Evolutionary conservation across 768 basidiomycete genomes (phyloP).

Genomic region (Leucocoprinus leucothites): DNA sequence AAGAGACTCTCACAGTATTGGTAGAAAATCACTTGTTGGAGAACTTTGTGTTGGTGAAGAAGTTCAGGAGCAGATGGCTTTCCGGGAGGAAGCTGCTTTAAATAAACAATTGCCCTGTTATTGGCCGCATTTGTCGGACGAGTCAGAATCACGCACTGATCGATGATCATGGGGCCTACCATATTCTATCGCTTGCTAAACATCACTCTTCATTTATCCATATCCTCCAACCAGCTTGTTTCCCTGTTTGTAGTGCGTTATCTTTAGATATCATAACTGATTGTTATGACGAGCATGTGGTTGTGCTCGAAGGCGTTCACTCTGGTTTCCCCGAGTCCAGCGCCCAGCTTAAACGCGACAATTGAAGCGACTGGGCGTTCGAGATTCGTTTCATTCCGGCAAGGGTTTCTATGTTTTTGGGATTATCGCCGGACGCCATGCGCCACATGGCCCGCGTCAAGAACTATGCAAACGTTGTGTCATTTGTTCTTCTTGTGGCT

Average conservation of each 20-base stretch:
- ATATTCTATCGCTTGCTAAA: background rate
- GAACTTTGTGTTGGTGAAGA: background rate
- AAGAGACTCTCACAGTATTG: constrained; percentile 4
- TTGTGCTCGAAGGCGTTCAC: background rate
- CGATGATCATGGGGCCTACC: background rate
- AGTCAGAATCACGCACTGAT: too few relatives aligned
- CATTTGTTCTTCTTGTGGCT: too few relatives aligned
- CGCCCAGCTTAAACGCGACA: background rate
- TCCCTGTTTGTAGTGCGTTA: background rate
- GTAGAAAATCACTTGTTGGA: background rate
- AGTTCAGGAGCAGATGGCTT: background rate
- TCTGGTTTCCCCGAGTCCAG: background rate
- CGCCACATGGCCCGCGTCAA: background rate
- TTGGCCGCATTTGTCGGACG: constrained; percentile 1
- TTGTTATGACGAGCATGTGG: background rate
- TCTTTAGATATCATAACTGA: background rate
- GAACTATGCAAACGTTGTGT: background rate
- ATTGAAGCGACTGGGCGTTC: background rate
- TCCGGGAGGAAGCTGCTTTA: background rate
- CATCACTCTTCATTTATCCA: background rate
- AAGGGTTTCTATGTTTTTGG: background rate
- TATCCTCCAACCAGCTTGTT: background rate
- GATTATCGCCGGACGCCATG: too few relatives aligned
- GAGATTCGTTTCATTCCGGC: background rate
- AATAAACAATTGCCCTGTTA: background rate